Evolutionary conservation across 768 basidiomycete genomes (phyloP).

Genomic region (Polyporus arcularius): DNA sequence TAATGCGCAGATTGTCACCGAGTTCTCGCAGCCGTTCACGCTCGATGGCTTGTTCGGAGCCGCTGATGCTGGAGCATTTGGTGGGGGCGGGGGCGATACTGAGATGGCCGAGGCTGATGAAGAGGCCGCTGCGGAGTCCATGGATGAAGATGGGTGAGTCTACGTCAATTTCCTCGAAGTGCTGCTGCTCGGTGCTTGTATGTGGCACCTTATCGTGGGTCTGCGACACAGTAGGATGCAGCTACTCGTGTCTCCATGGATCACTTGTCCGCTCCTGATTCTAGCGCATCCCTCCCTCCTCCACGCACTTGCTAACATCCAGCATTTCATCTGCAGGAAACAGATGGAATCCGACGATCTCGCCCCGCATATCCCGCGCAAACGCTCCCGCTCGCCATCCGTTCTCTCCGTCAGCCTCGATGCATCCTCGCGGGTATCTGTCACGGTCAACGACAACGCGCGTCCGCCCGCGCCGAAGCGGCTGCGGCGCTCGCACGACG

Average conservation of each 20-base stretch:
- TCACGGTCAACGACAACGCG: constrained; percentile 9
- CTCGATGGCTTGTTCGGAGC: constrained; percentile 78
- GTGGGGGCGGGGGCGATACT: constrained; percentile 34
- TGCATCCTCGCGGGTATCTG: constrained; percentile 5
- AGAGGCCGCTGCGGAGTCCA: constrained; percentile 30
- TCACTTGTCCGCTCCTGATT: not conserved
- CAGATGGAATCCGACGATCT: constrained; percentile 35
- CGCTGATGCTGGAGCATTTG: constrained; percentile 82
- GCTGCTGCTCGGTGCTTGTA: not conserved
- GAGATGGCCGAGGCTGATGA: constrained; percentile 33
- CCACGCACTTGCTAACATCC: not conserved
- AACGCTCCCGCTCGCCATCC: constrained; percentile 28
- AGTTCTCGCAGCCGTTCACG: constrained; percentile 78
- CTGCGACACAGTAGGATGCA: no score
- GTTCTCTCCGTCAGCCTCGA: not conserved
- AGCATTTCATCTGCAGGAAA: constrained; percentile 9
- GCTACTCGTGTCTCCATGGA: no score
- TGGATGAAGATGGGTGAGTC: constrained; percentile 44
- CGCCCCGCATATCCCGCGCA: constrained; percentile 29
- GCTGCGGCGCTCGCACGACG: constrained; percentile 54
- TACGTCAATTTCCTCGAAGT: not conserved
- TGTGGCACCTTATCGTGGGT: no score
- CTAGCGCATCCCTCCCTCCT: not conserved
- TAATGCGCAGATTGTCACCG: constrained; percentile 73
- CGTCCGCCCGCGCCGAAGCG: constrained; percentile 50